Evolutionary conservation across 352 stramenopile species (phyloP).

Genomic region (Stramenopiles sp.): DNA sequence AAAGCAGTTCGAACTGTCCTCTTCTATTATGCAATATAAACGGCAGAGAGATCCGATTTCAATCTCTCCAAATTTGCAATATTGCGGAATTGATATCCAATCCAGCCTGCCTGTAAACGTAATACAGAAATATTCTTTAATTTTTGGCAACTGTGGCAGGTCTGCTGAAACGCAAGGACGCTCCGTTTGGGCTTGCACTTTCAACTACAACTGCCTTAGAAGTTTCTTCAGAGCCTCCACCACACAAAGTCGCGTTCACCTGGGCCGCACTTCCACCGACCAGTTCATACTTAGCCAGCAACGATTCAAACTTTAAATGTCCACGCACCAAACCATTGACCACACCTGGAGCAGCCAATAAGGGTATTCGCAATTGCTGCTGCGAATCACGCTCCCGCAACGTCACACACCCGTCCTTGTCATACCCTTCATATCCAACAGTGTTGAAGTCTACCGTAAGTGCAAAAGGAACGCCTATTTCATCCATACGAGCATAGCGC

Average conservation of each 20-base stretch:
- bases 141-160: too few relatives aligned
- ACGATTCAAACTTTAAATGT: not conserved
- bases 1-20: too few relatives aligned
- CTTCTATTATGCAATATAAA: too few relatives aligned
- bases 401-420: conserved; percentile 72
- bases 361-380: conserved; percentile 76
- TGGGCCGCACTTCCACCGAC: not conserved
- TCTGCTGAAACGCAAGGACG: not conserved
- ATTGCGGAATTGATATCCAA: too few relatives aligned
- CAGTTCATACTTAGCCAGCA: not conserved
- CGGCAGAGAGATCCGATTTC: too few relatives aligned
- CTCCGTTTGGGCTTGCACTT: not conserved
- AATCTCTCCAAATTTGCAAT: too few relatives aligned
- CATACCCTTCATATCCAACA: conserved; percentile 23
- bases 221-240: not conserved
- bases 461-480: conserved; percentile 92
- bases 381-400: conserved; percentile 92
- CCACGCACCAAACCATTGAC: not conserved
- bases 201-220: not conserved
- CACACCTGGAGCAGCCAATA: conserved; percentile 20
- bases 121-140: too few relatives aligned
- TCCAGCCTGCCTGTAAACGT: too few relatives aligned
- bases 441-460: conserved; percentile 97
- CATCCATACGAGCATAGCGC: conserved; percentile 83
- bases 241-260: not conserved